Percentiles rank a stretch among this genome's conserved stretches.
Conservation (phyloP, 805 yeast genomes). For the Candida oleophila region DNA sequence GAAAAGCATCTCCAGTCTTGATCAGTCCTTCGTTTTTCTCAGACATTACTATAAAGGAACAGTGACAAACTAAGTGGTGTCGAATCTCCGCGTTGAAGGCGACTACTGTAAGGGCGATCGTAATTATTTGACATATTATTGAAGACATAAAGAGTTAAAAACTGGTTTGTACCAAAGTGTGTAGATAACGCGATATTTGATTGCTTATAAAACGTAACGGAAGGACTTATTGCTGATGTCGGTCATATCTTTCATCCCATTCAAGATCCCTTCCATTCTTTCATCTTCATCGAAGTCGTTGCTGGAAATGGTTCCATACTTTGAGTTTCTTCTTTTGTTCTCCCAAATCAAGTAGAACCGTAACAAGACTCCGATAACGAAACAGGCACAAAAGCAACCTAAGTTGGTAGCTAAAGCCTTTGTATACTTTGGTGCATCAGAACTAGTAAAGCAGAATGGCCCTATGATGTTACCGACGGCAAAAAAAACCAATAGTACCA, state of each 20-base stretch:
- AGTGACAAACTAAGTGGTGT: neutral
- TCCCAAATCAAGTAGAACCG: constrained; percentile 10
- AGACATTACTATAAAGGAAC: too few species aligned
- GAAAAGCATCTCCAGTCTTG: neutral
- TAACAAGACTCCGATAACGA: constrained; percentile 6
- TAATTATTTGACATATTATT: neutral
- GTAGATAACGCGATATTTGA: neutral
- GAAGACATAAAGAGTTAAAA: neutral
- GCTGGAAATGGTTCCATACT: constrained; percentile 4
- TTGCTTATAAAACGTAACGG: constrained; percentile 14
- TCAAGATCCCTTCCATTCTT: constrained; percentile 23
- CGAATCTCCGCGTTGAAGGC: neutral
- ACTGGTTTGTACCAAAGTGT: neutral
- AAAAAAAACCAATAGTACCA: constrained; percentile 7
- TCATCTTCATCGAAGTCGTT: constrained; percentile 14
- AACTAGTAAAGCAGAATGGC: constrained; percentile 6
- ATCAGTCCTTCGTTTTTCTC: neutral
- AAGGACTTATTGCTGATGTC: constrained; percentile 24
- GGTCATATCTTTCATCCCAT: constrained; percentile 30
- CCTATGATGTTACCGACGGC: constrained; percentile 11
- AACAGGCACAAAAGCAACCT: constrained; percentile 22
- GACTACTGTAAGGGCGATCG: neutral
- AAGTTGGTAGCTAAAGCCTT: constrained; percentile 14
- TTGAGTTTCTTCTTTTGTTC: constrained; percentile 11
- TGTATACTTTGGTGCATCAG: constrained; percentile 10